Conservation (phyloP, 2,329 filamentous ascomycete species). For the Phaeosphaeria sp. region DNA sequence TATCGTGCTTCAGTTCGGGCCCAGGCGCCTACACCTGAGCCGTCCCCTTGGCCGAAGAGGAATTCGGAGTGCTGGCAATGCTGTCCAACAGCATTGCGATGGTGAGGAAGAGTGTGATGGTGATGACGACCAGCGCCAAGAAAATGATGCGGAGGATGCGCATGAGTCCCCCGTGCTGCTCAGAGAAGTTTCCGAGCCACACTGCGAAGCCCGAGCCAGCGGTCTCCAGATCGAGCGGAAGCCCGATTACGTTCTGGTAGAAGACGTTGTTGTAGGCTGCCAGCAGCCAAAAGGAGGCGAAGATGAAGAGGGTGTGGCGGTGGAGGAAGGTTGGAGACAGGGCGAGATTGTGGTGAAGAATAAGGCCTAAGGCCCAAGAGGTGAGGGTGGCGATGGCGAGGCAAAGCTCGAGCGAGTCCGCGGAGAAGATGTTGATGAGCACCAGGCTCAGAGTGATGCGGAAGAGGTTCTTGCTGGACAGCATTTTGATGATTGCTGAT, state of each 20-base stretch:
- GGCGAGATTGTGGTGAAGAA: constrained; percentile 2
- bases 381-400: constrained; percentile 6
- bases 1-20: constrained; percentile 7
- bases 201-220: constrained; percentile 16
- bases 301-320: constrained; percentile 7
- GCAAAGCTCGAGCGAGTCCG: constrained; percentile 12
- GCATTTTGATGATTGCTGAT: constrained; percentile 11
- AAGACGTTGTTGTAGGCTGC: constrained; percentile 14
- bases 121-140: neutral
- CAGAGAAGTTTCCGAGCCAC: constrained; percentile 8
- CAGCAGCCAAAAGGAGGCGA: constrained; percentile 13
- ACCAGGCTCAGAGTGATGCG: constrained; percentile 11
- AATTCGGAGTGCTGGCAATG: constrained; percentile 1
- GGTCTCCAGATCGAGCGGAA: constrained; percentile 8
- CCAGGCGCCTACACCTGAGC: neutral
- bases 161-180: constrained; percentile 7
- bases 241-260: constrained; percentile 13
- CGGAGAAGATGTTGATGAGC: constrained; percentile 7
- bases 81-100: neutral
- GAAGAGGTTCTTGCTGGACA: constrained; percentile 3
- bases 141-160: neutral
- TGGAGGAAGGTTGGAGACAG: neutral
- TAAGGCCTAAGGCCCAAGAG: constrained; percentile 15
- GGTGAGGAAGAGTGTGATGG: neutral
- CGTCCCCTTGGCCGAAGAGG: neutral